Evolutionary conservation across 495 filamentous ascomycete genomes (phyloP), one percentile per base, ranked within the genome.

Genomic region (Penicillium daleae): DNA sequence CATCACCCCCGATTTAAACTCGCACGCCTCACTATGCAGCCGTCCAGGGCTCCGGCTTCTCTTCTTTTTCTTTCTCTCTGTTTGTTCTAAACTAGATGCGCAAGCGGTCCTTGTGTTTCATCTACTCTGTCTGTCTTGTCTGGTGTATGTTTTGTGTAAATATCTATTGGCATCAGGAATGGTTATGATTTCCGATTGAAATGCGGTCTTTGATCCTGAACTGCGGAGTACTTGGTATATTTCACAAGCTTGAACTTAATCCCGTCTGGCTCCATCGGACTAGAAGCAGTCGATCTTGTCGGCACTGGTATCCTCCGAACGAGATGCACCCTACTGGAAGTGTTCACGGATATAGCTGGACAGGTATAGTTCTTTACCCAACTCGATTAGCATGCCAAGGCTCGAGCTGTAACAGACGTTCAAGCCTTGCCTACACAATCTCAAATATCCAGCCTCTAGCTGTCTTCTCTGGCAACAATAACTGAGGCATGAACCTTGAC

Each of bases 151-250:
- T 61, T 67, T 76, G 71, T 77, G 68, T 78, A 74, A 78, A 76
- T 80, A 78, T 73, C 76, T 76, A 74, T 75, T 76, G 74, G 76
- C 76, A 78, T 78, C 71, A 74, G 71, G 66, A 72, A 75, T 74
- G 67, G 65, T 71, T 69, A 72, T 68, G 70, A 71, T 66, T 73
- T 65, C 61, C 65, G 60, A 54, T 70, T 61, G 51, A 62, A 60
- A 53, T 52, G 44, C 15, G 48, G 29, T 37, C 32, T 39, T 44
- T 29, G 10, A 31, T 24, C 35, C 13, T 5, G 15, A 17, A 39
- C 13, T 46, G 19, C 10, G 42, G 24, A 46, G 42, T 12, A 22
- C 6, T 22, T 46, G 10, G 10, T 46, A 44, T 21, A n/a, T 44
- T 49, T 27, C 4, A 4, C 2, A 49, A 15, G 3, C 1, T 49